Evolutionary conservation across 345 rosid species (phyloP), one percentile per base, ranked within the genome.

Genomic region (Fremontodendron californicum): DNA sequence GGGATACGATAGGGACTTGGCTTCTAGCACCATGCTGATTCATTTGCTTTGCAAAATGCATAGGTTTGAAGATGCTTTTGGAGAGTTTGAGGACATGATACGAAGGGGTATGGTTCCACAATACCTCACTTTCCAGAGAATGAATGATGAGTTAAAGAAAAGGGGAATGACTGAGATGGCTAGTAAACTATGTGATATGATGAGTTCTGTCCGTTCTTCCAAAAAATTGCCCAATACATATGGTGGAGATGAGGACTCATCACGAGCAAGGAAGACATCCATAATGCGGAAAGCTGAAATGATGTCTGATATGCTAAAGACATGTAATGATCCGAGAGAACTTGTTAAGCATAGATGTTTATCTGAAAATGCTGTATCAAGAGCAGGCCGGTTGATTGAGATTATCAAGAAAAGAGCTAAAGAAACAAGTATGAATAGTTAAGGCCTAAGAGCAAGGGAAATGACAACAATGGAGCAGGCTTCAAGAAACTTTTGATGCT

Each of bases 101-200:
- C 81, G 91, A 54, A 87, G 91, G 78, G 99, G 98, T 62, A 71
- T 91, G 2, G 86, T 81, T 85, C 97, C 97, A 45, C 93, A 88
- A 82, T 86, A 87, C 78, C 90, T 89, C 66, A 93, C 98, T 40
- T 95, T 90, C 63, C 87, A 86, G 78, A 85, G 90, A 84, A 70
- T 93, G 73, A 85, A 85, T 74, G 78, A 86, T 43, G 96, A 88
- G 66, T 87, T 93, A 79, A 87, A 79, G 79, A 84, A 80, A 75
- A 86, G 78, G 21, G 89, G 94, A 81, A 86, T 87, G 92, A 80
- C 21, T n/a, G 89, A 81, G 45, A 80, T 92, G 96, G 86, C 90
- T 13, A 79, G 67, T 68, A 90, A 84, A 68, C 80, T 96, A 64
- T 54, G 81, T 16, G 46, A 77, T 77, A 43, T 90, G 82, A 90